Evolutionary conservation across 73 alveolate species (phyloP), one percentile per base, ranked within the genome.

Genomic region (Paramecium sexaurelia): DNA sequence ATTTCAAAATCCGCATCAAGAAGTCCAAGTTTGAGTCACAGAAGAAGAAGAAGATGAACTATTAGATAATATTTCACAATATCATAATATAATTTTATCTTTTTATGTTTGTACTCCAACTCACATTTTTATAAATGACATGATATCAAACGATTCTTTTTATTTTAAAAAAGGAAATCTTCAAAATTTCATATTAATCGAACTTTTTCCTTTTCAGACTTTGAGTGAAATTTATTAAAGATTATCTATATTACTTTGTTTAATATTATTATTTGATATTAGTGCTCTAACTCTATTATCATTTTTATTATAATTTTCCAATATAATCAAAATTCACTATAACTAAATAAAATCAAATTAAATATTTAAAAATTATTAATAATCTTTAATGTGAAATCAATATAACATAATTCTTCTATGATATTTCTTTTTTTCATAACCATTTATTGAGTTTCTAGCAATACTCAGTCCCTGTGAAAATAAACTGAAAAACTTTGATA

Each of bases 11-110:
- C 83, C 47, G 5, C 51, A 11, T 32, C 83, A 0, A 61, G 83
- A 26, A 61, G 83, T 61, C 39, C 47, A 61, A 61, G 83, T 61
- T 61, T 10, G 43, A 61, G 83, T 26, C 83, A 61, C 45, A 61
- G 43, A 26, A 61, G 83, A 11, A 61, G 83, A 26, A 61, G 43
- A 61, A 61, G 83, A 61, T 29, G 83, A 61, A 51, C 27, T 2
- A 51, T 17, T 51, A 51, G 67, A 51, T 51, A 51, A 51, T 51
- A 51, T n/a, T 51, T 51, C 67, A 51, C 15, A 51, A 17, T 3
- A 51, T 51, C 13, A 51, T 11, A 51, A 51, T 4, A 51, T 51
- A n/a, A 51, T 51, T 51, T 51, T n/a, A 51, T 13, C 67, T 19
- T 35, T 4, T n/a, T 51, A 17, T 5, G 17, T 51, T 51, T 51